Base-by-base conservation (phyloP, 140 eudicot species). In the Artemisia princeps region DNA sequence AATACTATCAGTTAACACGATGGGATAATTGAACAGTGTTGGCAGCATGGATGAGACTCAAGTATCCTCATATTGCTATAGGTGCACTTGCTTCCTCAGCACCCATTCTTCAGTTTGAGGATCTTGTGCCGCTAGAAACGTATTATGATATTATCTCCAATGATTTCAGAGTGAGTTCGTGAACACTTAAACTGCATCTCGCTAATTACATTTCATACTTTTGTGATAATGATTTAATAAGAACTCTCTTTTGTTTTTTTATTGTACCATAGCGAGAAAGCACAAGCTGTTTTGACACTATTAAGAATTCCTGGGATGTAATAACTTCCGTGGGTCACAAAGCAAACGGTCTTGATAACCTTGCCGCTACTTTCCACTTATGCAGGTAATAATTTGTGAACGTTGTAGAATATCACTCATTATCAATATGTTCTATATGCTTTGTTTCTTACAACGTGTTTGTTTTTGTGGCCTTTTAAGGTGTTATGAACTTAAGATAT, bases 21-120 rank as follows among this genome's bases (percentile, higher is more conserved):
- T 45, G 33, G 53, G 44, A 37, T 6, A 37, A 37, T 55, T 75
- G 15, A 62, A 68, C 13, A 90, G 95, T 90, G 97, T 76, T 90
- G 68, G 97, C 97, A 1, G 90, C 95, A 44, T 90, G 97, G 97
- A 84, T 90, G 90, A 77, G 95, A 76, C 81, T 90, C 61, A 90
- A 90, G 77, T 90, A 90, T 81, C 97, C 97, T 30, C 95, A 90
- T 72, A 74, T 90, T 45, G 85, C 94, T 2, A 81, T 84, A 19
- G 95, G 97, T 53, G 95, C 95, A 14, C 84, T 90, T 51, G 94
- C 95, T 82, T 83, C 97, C 52, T 90, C 97, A 6, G 95, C 97
- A 3, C 97, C 95, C 11, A 62, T 90, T 71, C 95, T 90, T 71
- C 95, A 90, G 54, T 87, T 90, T 62, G 97, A 90, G 65, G 95